Conservation (phyloP, 129 eudicot genomes). For the Centrapalus pauciflorus region DNA sequence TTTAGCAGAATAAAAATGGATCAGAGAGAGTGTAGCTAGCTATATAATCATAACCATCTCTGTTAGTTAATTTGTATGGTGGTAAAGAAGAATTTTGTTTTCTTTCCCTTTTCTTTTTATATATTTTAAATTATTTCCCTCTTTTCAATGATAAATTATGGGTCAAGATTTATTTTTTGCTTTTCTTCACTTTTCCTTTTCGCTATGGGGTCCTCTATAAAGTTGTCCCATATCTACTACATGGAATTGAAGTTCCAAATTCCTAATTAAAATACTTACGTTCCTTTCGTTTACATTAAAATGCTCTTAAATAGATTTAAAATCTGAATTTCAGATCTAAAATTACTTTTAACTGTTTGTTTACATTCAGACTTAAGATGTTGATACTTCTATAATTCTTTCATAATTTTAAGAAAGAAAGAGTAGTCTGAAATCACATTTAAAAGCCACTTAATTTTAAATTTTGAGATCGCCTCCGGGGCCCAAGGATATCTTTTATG, state of each 20-base stretch:
- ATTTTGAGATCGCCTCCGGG: too few species aligned
- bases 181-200: constrained; percentile 45
- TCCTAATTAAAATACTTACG: too few species aligned
- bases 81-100: constrained; percentile 38
- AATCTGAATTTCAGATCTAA: too few species aligned
- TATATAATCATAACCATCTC: constrained; percentile 31
- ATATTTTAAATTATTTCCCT: neutral
- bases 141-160: constrained; percentile 32
- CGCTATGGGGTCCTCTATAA: constrained; percentile 38
- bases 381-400: too few species aligned
- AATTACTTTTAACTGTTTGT: too few species aligned
- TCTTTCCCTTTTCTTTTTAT: constrained; percentile 6
- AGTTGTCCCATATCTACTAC: constrained; percentile 34
- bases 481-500: too few species aligned
- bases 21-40: constrained; percentile 8
- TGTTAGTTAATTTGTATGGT: constrained; percentile 14
- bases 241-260: constrained; percentile 13
- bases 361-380: too few species aligned
- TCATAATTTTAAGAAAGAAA: too few species aligned
- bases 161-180: constrained; percentile 42
- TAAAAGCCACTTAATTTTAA: too few species aligned
- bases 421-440: too few species aligned
- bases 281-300: too few species aligned
- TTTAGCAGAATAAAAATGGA: constrained; percentile 19
- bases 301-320: too few species aligned